A percentile compares a stretch with the other conserved stretches of the same genome.
Conservation (phyloP, 1,284 basidiomycete genomes). For the Cryptococcus sp. region DNA sequence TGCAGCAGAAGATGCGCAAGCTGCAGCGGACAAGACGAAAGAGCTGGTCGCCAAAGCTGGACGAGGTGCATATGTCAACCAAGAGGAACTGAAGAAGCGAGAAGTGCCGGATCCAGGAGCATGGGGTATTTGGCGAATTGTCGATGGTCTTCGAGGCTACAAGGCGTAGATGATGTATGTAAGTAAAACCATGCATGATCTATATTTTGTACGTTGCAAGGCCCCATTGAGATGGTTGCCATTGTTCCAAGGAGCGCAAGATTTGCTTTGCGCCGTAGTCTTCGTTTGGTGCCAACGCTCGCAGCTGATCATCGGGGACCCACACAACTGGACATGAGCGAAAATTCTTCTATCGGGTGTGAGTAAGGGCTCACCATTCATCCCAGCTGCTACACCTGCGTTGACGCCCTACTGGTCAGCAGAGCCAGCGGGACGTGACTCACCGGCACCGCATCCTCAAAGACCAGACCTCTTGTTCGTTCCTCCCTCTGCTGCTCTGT, state of each 20-base stretch:
- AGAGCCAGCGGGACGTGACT: not conserved
- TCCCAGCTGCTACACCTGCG: conserved; percentile 45
- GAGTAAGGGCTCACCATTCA: conserved; percentile 39
- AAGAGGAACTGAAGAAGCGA: conserved; percentile 62
- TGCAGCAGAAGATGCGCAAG: conserved; percentile 60
- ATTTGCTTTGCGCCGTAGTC: conserved; percentile 40
- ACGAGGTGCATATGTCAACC: conserved; percentile 79
- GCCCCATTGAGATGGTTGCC: conserved; percentile 41
- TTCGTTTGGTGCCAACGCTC: conserved; percentile 35
- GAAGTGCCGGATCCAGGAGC: conserved; percentile 81
- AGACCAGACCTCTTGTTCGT: conserved; percentile 40
- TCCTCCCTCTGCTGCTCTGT: conserved; percentile 31
- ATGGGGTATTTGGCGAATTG: conserved; percentile 60
- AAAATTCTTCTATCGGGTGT: not conserved
- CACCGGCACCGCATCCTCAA: conserved; percentile 44
- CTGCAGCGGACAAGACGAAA: conserved; percentile 66
- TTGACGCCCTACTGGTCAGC: conserved; percentile 26
- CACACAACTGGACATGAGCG: conserved; percentile 35
- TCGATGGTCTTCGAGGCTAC: conserved; percentile 33
- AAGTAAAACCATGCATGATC: not conserved
- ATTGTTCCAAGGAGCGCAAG: conserved; percentile 36
- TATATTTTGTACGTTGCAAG: conserved; percentile 8
- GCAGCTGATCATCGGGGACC: conserved; percentile 44
- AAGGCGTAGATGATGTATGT: conserved; percentile 12
- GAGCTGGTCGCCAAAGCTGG: conserved; percentile 79